Conservation (phyloP, 257 asterid genomes). For the Solanum rostratum region DNA sequence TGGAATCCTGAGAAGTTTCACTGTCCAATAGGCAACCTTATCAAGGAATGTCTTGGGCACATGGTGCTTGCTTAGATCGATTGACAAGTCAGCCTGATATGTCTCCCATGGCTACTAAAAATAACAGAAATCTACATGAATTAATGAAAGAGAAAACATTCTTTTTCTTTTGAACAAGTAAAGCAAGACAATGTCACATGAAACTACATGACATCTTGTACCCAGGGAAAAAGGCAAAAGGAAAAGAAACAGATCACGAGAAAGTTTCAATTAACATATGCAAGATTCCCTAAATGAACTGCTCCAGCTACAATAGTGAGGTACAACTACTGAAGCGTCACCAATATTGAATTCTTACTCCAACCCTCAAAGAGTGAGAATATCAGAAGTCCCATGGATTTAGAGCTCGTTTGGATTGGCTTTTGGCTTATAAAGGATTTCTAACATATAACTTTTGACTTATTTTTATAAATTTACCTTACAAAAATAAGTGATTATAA, state of each 20-base stretch:
- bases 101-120: conserved; percentile 84
- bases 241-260: not conserved
- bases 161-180: not conserved
- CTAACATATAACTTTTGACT: too few relatives aligned
- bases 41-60: conserved; percentile 53
- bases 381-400: not conserved
- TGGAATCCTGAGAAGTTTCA: conserved; percentile 70
- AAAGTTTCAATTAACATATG: not conserved
- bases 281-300: not conserved
- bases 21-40: conserved; percentile 67
- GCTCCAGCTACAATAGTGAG: not conserved
- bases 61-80: conserved; percentile 81
- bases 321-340: not conserved
- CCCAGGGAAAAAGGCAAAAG: not conserved
- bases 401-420: too few relatives aligned
- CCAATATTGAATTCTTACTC: not conserved
- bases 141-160: not conserved
- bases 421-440: too few relatives aligned
- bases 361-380: not conserved
- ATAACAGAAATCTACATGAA: not conserved
- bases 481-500: too few relatives aligned
- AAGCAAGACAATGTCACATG: not conserved
- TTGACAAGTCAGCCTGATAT: conserved; percentile 48
- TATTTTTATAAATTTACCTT: too few relatives aligned
- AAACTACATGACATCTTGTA: not conserved